Evolutionary conservation across 2,329 filamentous ascomycete species (phyloP), one percentile per base, ranked within the genome.

Genomic region (Alternaria postmessia): DNA sequence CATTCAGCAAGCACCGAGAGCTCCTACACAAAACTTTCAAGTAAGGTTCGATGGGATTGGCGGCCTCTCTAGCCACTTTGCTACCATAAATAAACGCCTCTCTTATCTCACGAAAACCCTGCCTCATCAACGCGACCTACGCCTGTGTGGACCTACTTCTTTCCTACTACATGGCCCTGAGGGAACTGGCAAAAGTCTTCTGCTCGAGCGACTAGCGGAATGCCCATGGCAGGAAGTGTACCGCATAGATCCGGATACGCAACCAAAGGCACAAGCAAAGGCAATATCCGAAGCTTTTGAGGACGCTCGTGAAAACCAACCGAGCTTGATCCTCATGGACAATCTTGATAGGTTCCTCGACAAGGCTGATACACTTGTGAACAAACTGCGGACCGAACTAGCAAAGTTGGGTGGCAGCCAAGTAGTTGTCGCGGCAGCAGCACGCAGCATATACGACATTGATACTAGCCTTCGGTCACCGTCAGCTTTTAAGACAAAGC

Each of bases 111-210:
- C 64, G 5, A 64, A 64, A 20, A 49, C 64, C 22, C 51, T 61
- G 22, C 60, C 58, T 22, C 59, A 60, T 24, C 46, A 67, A 9
- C 51, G 59, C 20, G 68, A 76, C 49, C 58, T 65, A 28, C 62
- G 71, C 28, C 70, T 82, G 20, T 64, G 73, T 42, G 74, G 75
- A n/a, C 71, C 74, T 46, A 74, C 86, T 53, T 88, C 88, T 0
- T 85, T 95, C 36, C 84, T 95, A 24, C 82, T 97, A 5, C 89
- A 96, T 74, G 94, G 94, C 14, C 89, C 91, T 18, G 87, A 88
- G 63, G 94, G 94, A 11, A 96, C 92, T 0, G 94, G 94, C 24
- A 97, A 97, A 80, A 90, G 88, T 0, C 84, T 91, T 64, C 82
- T 97, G 0, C 81, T 97, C 1, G 78, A 89, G 16, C 86, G 87